Evolutionary conservation across 1,139 yeast species (phyloP), one percentile per base, ranked within the genome.

Genomic region (Candida mesenterica): DNA sequence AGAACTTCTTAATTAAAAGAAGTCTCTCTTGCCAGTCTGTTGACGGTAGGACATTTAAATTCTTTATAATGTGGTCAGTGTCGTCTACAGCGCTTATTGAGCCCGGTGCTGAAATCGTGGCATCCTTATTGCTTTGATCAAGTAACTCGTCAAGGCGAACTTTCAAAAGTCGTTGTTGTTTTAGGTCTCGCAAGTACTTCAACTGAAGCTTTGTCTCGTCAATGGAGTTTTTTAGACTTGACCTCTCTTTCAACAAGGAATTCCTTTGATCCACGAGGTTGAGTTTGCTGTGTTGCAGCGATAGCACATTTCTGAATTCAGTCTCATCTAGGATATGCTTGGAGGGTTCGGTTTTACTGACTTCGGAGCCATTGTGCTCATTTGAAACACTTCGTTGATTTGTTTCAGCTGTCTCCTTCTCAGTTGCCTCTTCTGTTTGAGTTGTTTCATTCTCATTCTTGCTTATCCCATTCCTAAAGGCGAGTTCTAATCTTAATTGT

Each of bases 1-100:
- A 55, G 37, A 68, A 65, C 37, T 46, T 46, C 34, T 48, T 54
- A 12, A 63, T 49, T 34, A 53, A 44, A 12, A 46, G 39, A 15
- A 65, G 40, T 14, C 75, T 48, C 24, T 53, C 49, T 8, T 40
- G 31, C 72, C 73, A 67, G 38, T 67, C 57, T 5, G 48, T 43
- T 1, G 72, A 60, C 1, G 75, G 74, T 7, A 57, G 51, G 1
- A 67, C 72, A 37, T 61, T 54, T 30, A 68, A 44, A 24, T 56
- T 50, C 8, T 50, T 36, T 19, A 52, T 32, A 15, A 8, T 20
- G 10, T 22, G 27, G 17, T 29, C 30, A 12, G 17, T 13, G 10
- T 7, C 7, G 19, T 23, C 12, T 25, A 20, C 5, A 13, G 17
- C n/a, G n/a, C n/a, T n/a, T n/a, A n/a, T n/a, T n/a, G n/a, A n/a